Percentiles rank a stretch among this genome's conserved stretches.
These are phyloP conservation scores for Xylaria cubensis DNA, from an alignment of 495 filamentous ascomycete genomes.

Conservation along the genomic window DNA sequence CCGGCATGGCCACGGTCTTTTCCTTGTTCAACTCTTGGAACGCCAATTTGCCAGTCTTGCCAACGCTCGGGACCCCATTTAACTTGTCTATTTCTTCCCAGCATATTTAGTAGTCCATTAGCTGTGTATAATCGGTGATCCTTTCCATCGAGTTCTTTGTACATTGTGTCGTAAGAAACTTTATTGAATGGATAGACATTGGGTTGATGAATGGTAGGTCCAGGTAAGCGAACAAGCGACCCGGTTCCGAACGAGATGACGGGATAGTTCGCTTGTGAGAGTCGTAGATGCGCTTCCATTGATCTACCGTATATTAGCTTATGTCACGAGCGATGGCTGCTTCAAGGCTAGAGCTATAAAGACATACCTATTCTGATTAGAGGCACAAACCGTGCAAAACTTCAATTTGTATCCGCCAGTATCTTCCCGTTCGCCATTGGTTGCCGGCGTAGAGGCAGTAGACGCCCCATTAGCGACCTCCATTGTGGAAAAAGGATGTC, in stretches of 20 bases:
- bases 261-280: constrained; percentile 85
- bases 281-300: constrained; percentile 95
- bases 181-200: constrained; percentile 98
- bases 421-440: constrained; percentile 51
- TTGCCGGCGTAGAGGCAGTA: constrained; percentile 35
- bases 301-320: constrained; percentile 59
- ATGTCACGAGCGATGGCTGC: background rate
- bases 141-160: constrained; percentile 82
- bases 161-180: constrained; percentile 91
- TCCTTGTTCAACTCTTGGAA: constrained; percentile 71
- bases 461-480: constrained; percentile 43
- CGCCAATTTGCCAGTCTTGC: constrained; percentile 94
- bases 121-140: constrained; percentile 87
- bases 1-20: constrained; percentile 75
- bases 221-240: constrained; percentile 91
- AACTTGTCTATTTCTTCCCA: constrained; percentile 86
- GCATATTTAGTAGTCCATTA: constrained; percentile 95
- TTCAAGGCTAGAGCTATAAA: background rate
- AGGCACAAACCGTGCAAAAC: constrained; percentile 98
- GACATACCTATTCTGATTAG: constrained; percentile 87
- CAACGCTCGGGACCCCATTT: constrained; percentile 97
- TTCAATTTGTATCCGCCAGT: constrained; percentile 75
- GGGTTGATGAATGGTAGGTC: constrained; percentile 87
- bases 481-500: constrained; percentile 32
- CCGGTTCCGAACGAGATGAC: constrained; percentile 98